phyloP scores from a whole-genome alignment of 139 green algal genomes.

The Nannochloris sp. region DNA sequence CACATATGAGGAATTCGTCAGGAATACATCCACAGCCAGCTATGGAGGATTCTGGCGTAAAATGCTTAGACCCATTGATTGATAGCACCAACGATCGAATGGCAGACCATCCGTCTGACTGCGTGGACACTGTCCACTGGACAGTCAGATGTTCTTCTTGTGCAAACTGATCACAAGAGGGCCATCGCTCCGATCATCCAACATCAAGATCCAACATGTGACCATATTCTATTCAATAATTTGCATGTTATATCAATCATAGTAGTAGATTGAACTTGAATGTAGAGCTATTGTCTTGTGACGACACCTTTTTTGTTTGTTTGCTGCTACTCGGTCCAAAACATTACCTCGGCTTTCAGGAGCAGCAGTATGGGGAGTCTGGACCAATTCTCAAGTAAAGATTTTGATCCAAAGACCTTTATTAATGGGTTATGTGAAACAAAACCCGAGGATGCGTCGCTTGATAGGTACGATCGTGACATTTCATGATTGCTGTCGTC shows the following conservation, averaged over 20 bases:
- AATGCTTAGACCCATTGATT: slow-evolving; percentile 9
- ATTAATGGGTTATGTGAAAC: slow-evolving; percentile 42
- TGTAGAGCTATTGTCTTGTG: background rate
- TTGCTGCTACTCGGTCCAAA: background rate
- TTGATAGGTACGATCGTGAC: slow-evolving; percentile 39
- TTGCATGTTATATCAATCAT: too few species aligned
- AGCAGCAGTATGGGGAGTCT: slow-evolving; percentile 26
- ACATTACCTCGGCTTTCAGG: background rate
- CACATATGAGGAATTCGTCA: slow-evolving; percentile 13
- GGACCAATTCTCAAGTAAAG: slow-evolving; percentile 36
- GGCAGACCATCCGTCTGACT: too few species aligned
- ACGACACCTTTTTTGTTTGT: background rate
- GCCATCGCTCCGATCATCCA: too few species aligned
- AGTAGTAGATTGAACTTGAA: too few species aligned
- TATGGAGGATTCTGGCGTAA: slow-evolving; percentile 4
- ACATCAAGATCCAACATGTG: too few species aligned
- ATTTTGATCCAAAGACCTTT: slow-evolving; percentile 50
- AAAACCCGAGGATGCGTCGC: slow-evolving; percentile 30
- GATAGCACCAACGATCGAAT: too few species aligned
- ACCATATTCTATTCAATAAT: too few species aligned
- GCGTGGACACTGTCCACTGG: too few species aligned
- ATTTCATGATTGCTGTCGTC: background rate
- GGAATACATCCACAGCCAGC: slow-evolving; percentile 13
- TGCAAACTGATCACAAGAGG: too few species aligned
- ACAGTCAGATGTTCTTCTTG: too few species aligned